These are phyloP conservation scores for Penicillium bialowiezense DNA, from an alignment of 495 filamentous ascomycete genomes.

Conservation along the genomic window DNA sequence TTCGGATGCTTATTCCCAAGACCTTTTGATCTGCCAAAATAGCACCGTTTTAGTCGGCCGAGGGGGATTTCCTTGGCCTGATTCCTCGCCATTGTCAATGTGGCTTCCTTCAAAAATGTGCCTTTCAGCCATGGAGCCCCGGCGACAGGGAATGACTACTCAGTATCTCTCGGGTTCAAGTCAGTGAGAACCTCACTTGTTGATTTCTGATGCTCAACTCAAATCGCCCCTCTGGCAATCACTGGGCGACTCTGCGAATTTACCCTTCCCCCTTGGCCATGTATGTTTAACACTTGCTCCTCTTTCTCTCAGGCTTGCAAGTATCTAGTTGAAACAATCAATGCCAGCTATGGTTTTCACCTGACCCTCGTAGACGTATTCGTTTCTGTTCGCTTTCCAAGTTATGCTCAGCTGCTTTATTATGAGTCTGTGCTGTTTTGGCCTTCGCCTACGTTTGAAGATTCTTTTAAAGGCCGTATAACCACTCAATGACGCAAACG, in stretches of 20 bases:
- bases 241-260: conserved; percentile 17
- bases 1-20: conserved; percentile 8
- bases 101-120: conserved; percentile 6
- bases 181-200: conserved; percentile 7
- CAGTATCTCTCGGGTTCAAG: conserved; percentile 2
- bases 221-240: conserved; percentile 8
- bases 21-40: conserved; percentile 9
- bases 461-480: too few relatives aligned
- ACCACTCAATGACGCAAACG: too few relatives aligned
- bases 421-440: too few relatives aligned
- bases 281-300: conserved; percentile 19
- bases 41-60: conserved; percentile 2
- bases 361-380: too few relatives aligned
- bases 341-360: conserved; percentile 9
- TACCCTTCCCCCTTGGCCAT: conserved; percentile 13
- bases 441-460: too few relatives aligned
- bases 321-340: conserved; percentile 14
- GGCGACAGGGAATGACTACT: conserved; percentile 7
- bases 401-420: too few relatives aligned
- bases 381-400: too few relatives aligned
- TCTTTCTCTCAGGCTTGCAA: conserved; percentile 12
- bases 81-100: conserved; percentile 11
- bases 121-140: conserved; percentile 6
- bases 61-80: conserved; percentile 6
- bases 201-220: conserved; percentile 10